A percentile compares a stretch with the other conserved stretches of the same genome.
Evolutionary conservation across 225 moss, liverwort and hornwort genomes (phyloP).

Genomic region (Sphagnum contortum): DNA sequence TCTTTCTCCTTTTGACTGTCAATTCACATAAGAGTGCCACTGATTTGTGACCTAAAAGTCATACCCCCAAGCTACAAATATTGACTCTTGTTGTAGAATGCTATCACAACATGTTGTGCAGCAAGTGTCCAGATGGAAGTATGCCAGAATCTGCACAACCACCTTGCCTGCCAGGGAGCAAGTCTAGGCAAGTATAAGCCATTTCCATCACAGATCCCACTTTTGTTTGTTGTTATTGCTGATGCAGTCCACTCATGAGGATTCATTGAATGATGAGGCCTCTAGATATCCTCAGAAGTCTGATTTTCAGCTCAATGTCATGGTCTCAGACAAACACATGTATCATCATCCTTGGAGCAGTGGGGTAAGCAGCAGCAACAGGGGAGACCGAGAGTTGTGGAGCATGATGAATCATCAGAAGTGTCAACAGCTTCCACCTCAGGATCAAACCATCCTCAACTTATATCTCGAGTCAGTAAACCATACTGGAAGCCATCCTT

Average conservation of each 20-base stretch:
- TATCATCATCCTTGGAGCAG: conserved; percentile 27
- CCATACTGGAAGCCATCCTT: conserved; percentile 28
- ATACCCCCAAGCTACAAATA: no score
- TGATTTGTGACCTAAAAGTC: no score
- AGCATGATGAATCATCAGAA: conserved; percentile 19
- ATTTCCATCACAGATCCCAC: no score
- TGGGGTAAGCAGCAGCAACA: conserved; percentile 10
- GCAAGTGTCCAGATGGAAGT: conserved; percentile 31
- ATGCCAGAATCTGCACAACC: conserved; percentile 39
- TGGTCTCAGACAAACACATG: conserved; percentile 25
- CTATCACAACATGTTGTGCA: conserved; percentile 9
- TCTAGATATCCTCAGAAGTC: no score
- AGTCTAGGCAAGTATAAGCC: conserved; percentile 6
- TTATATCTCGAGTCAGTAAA: conserved; percentile 6
- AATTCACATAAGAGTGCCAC: no score
- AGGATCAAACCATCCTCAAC: conserved; percentile 19
- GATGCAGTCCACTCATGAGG: no score
- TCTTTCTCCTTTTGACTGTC: no score
- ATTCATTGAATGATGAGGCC: no score
- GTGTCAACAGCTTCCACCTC: conserved; percentile 31
- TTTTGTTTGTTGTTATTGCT: no score
- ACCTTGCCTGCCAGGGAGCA: conserved; percentile 23
- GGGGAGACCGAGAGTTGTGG: conserved; percentile 4
- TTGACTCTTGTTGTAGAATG: no score
- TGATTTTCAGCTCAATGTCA: no score